A percentile compares a stretch with the other conserved stretches of the same genome.
Conservation (phyloP, 2,329 filamentous ascomycete genomes). For the Pezicula neosporulosa region DNA sequence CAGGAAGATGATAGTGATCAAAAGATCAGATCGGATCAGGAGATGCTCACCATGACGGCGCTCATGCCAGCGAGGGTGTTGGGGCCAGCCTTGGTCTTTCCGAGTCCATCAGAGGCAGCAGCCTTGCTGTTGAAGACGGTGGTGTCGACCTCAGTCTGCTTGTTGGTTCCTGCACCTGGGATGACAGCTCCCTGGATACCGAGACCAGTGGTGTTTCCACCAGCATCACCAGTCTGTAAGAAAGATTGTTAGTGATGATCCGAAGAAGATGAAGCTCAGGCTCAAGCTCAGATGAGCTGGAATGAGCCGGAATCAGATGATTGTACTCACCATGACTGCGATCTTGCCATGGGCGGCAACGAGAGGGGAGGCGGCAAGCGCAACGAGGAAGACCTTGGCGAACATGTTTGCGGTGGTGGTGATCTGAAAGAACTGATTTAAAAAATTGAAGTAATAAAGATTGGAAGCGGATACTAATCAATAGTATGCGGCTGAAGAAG, state of each 20-base stretch:
- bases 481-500: conserved; percentile 23
- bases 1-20: neutral
- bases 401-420: conserved; percentile 17
- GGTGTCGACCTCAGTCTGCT: conserved; percentile 40
- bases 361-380: conserved; percentile 48
- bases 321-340: conserved; percentile 27
- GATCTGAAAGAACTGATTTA: conserved; percentile 8
- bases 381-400: conserved; percentile 21
- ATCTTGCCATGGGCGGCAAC: conserved; percentile 61
- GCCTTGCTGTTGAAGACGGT: conserved; percentile 50
- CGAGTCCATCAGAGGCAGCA: conserved; percentile 46
- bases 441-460: conserved; percentile 15
- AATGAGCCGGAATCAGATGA: neutral
- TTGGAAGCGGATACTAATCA: conserved; percentile 25
- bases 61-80: conserved; percentile 55
- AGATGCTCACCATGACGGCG: conserved; percentile 42
- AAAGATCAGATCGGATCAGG: neutral
- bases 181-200: conserved; percentile 38
- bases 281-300: too few species aligned
- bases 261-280: neutral
- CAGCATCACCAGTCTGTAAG: conserved; percentile 30
- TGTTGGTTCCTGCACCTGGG: conserved; percentile 37
- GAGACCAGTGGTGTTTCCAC: conserved; percentile 40
- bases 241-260: conserved; percentile 4
- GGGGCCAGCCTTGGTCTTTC: conserved; percentile 54